Conservation (phyloP, 441 rosid genomes). For the Gossypium lobatum region DNA sequence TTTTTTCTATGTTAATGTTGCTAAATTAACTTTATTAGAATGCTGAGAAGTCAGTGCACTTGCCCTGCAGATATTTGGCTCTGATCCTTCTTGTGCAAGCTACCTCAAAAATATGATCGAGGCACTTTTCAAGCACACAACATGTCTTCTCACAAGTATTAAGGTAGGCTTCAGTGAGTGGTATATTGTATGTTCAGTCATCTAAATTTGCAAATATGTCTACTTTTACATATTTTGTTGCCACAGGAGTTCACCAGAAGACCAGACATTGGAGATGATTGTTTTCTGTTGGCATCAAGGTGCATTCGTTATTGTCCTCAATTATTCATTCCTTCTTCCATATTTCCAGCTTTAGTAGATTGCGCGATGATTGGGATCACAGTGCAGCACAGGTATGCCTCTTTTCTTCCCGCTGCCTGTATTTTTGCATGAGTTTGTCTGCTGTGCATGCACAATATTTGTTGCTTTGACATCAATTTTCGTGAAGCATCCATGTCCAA, state of each 20-base stretch:
- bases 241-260: constrained; percentile 88
- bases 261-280: constrained; percentile 96
- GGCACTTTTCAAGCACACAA: constrained; percentile 81
- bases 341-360: constrained; percentile 72
- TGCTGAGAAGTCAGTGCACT: constrained; percentile 16
- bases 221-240: constrained; percentile 14
- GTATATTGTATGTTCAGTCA: background rate
- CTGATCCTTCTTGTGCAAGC: constrained; percentile 83
- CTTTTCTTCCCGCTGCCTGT: constrained; percentile 9
- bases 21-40: constrained; percentile 2
- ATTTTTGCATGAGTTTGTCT: constrained; percentile 4
- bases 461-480: background rate
- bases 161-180: constrained; percentile 41
- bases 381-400: constrained; percentile 80
- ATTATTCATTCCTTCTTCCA: constrained; percentile 70
- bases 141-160: constrained; percentile 76
- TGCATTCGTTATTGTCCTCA: constrained; percentile 97
- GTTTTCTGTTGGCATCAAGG: constrained; percentile 91
- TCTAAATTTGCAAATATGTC: constrained; percentile 8
- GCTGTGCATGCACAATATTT: background rate
- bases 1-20: constrained; percentile 1
- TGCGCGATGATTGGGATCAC: constrained; percentile 84
- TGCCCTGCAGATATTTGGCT: constrained; percentile 83
- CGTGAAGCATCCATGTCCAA: background rate
- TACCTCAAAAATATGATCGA: constrained; percentile 87